Evolutionary conservation across 1,284 basidiomycete species (phyloP).

Genomic region (Heterobasidion parviporum): DNA sequence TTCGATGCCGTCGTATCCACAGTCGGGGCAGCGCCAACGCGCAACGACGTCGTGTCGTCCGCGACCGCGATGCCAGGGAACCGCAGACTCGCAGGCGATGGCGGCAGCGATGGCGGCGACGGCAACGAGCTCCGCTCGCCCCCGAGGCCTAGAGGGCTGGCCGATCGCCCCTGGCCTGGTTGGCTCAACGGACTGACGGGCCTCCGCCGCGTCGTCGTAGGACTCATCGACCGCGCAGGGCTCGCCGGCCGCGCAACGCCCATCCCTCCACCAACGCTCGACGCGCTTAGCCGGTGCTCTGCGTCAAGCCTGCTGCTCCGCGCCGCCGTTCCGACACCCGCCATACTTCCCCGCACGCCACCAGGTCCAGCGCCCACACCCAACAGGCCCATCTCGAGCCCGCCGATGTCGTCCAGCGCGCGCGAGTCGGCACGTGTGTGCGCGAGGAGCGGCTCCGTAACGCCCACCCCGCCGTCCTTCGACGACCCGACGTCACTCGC

Average conservation of each 20-base stretch:
- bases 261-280: neutral
- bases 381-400: slow-evolving; percentile 5
- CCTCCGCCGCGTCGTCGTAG: no score
- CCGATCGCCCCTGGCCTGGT: no score
- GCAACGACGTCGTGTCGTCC: neutral
- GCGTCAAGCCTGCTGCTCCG: slow-evolving; percentile 7
- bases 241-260: neutral
- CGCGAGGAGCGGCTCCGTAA: slow-evolving; percentile 24
- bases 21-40: neutral
- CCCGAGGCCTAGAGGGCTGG: no score
- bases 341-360: slow-evolving; percentile 13
- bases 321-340: slow-evolving; percentile 15
- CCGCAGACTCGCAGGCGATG: slow-evolving; percentile 1
- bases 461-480: slow-evolving; percentile 14
- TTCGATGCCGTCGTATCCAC: neutral
- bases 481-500: slow-evolving; percentile 12
- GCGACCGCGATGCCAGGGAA: slow-evolving; percentile 6
- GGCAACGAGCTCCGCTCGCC: neutral
- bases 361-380: slow-evolving; percentile 1
- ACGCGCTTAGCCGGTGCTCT: neutral
- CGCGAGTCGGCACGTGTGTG: slow-evolving; percentile 21
- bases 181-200: no score
- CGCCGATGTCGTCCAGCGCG: neutral
- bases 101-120: neutral
- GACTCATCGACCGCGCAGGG: neutral